Base-by-base conservation (phyloP, 2,329 filamentous ascomycete species). In the Nothophaeocryptopus gaeumannii region DNA sequence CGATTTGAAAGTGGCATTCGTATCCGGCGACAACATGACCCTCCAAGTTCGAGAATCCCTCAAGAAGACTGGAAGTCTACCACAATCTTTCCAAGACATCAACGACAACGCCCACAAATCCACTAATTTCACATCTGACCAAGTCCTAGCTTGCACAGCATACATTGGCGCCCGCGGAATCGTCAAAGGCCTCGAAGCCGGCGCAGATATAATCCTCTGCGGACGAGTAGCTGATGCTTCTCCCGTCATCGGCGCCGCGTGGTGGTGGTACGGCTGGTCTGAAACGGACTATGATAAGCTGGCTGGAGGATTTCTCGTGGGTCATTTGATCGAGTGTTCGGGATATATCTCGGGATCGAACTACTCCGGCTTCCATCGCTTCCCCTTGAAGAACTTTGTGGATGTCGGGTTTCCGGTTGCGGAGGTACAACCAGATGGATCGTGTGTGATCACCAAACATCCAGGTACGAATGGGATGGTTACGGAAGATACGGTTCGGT, bases 401-500 rank as follows among this genome's bases (percentile, higher is more conserved):
- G 65, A 63, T 36, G 43, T 62, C 14, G 60, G 55, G 8, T 63
- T 58, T 36, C 62, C 62, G 2, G 57, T 65, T 13, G 62, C 56
- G 2, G 63, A 65, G 37, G 58, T 64, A 2, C 57, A 54, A 1
- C 60, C 60, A 20, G 59, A 67, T 40, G 60, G 64, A 8, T 61
- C 64, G 8, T 65, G 64, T 55, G 60, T 41, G 11, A 58, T 65
- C 26, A 58, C 58, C 13, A 70, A 68, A 54, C 65, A 67, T 33
- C 52, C 60, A 14, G 61, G 59, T 1, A 64, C 64, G 29, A 62
- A 60, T 13, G 68, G 68, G 41, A 56, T 57, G 33, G 64, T 69
- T 8, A 65, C 69, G 0, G 70, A 73, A 12, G 72, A 78, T 46
- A 79, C 77, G 1, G 73, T 76, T 38, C 73, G 71, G 0, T 74